Percentiles rank a stretch among this genome's conserved stretches.
Conservation (phyloP, 345 rosid genomes). For the Hypericum perforatum region DNA sequence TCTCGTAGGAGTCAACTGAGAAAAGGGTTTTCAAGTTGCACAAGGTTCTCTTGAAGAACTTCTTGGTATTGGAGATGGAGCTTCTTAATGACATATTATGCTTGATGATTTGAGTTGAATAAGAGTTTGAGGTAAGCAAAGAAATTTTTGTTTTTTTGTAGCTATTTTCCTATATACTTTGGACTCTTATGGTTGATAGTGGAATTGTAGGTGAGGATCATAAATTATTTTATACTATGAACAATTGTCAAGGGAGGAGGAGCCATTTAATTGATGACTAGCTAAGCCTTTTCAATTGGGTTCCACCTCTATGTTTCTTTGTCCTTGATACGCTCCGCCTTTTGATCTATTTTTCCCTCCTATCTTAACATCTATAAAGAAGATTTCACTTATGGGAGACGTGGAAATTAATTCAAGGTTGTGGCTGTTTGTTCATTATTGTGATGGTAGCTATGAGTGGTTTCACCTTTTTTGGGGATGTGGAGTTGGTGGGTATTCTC, state of each 20-base stretch:
- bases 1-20: slow-evolving; percentile 34
- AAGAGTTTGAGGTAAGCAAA: not conserved
- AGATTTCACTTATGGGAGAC: too few relatives aligned
- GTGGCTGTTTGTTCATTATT: slow-evolving; percentile 1
- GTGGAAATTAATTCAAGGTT: not conserved
- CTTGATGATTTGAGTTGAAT: not conserved
- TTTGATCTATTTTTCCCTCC: slow-evolving; percentile 12
- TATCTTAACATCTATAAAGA: not conserved
- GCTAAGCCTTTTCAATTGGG: slow-evolving; percentile 9
- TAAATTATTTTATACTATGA: slow-evolving; percentile 13
- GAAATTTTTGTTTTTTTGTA: not conserved
- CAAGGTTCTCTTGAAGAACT: slow-evolving; percentile 46
- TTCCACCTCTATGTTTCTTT: slow-evolving; percentile 4
- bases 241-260: slow-evolving; percentile 6
- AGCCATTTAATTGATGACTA: slow-evolving; percentile 12
- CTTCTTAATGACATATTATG: slow-evolving; percentile 46
- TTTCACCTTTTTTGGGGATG: slow-evolving; percentile 29
- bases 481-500: slow-evolving; percentile 35
- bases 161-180: not conserved
- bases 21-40: slow-evolving; percentile 45
- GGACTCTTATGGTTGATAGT: slow-evolving; percentile 8
- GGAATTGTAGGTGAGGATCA: not conserved
- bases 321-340: slow-evolving; percentile 28
- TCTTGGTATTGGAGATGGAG: slow-evolving; percentile 50
- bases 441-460: slow-evolving; percentile 8